phyloP scores from a whole-genome alignment of 2,329 filamentous ascomycete species.

The Colletotrichum lentis region DNA sequence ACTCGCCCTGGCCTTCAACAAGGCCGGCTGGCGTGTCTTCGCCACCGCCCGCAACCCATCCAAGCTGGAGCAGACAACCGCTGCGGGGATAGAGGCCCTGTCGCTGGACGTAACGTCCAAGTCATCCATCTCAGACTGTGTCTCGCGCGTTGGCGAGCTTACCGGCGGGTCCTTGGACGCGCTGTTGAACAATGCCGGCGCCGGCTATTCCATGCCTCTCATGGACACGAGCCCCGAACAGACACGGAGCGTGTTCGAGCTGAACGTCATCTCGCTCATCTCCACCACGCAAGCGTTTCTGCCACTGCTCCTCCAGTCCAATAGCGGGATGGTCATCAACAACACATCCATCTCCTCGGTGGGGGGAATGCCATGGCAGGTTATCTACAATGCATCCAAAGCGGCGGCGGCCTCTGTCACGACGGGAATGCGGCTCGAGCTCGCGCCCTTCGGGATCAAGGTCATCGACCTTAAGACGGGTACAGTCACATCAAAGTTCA shows the following conservation, averaged over 20 bases:
- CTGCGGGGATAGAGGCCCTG: conserved; percentile 39
- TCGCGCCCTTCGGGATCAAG: not conserved
- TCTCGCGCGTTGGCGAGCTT: conserved; percentile 33
- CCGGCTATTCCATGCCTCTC: not conserved
- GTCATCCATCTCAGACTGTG: conserved; percentile 39
- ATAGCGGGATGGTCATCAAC: not conserved
- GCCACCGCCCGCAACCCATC: conserved; percentile 44
- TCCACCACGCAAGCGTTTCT: not conserved
- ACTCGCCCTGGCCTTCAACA: conserved; percentile 45
- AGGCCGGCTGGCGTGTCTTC: conserved; percentile 43
- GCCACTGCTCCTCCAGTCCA: not conserved
- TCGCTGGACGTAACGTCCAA: conserved; percentile 42
- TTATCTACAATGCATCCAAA: not conserved
- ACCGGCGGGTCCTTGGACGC: conserved; percentile 35
- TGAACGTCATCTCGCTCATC: not conserved
- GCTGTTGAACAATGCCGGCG: conserved; percentile 45
- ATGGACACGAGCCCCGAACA: not conserved
- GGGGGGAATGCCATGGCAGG: not conserved
- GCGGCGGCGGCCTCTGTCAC: not conserved
- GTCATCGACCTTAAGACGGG: not conserved
- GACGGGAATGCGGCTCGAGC: not conserved
- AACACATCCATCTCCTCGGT: not conserved
- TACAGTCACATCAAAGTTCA: not conserved
- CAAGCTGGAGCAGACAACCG: conserved; percentile 40
- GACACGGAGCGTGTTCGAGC: not conserved